Base-by-base conservation (phyloP, 1,284 basidiomycete genomes). In the Trametes versicolor region DNA sequence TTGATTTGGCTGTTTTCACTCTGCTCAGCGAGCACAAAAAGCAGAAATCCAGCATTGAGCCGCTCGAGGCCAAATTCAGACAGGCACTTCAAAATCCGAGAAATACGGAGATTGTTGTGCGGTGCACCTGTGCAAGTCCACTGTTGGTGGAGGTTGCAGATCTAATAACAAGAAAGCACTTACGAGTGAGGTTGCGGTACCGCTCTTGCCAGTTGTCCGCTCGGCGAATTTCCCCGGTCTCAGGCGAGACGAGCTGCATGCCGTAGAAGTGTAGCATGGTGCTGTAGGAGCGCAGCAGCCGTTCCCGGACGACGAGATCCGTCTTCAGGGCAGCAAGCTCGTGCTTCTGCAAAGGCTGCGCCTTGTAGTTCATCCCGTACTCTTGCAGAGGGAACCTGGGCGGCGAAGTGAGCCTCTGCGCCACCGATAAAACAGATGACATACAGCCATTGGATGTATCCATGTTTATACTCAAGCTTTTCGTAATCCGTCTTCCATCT, bases 211-310 rank as follows among this genome's bases (percentile, higher is more conserved):
- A 87, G 68, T 86, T 81, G 67, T 41, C 59, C 85, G 84, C 60
- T 79, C 81, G 36, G 88, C 58, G 63, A 12, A 69, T 66, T n/a
- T 87, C 79, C 2, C 90, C 90, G 0, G 87, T 86, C 52, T 87
- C 83, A 23, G 75, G 70, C 54, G 85, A 84, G 32, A 85, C 74
- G 17, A 91, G 81, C 39, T 80, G 80, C 87, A 92, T 90, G 27
- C 89, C 90, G 71, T 90, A 92, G 76, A 92, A 92, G 72, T 89
- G 88, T 10, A 92, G 83, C 88, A 92, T 91, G 63, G 91, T 84
- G 65, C 76, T 77, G 75, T 92, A 93, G 4, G 91, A 92, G 36
- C 77, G 77, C 4, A 87, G 62, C 27, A 93, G 72, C 51, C 89
- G 85, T 50, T 77, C 70, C 27, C 87, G 74, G 50, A 91, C 80